phyloP scores from a whole-genome alignment of 768 basidiomycete species.

The Hortiboletus campestris region DNA sequence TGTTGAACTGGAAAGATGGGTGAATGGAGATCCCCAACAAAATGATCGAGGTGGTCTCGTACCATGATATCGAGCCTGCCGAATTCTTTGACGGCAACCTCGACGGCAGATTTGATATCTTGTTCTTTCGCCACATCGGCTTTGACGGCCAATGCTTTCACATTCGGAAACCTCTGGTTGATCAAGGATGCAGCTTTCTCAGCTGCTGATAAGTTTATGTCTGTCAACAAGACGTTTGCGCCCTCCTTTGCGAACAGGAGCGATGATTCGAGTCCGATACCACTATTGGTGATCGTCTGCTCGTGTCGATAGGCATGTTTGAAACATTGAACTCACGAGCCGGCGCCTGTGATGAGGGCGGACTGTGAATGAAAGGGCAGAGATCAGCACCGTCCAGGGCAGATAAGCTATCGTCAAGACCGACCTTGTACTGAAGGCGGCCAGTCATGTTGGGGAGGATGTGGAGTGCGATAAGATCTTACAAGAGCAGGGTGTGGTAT shows the following conservation, averaged over 20 bases:
- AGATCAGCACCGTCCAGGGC: conserved; percentile 12
- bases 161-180: conserved; percentile 61
- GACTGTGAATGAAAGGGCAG: conserved; percentile 39
- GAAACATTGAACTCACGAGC: conserved; percentile 57
- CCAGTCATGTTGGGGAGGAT: conserved; percentile 48
- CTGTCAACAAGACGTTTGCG: conserved; percentile 84
- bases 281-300: conserved; percentile 47
- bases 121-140: conserved; percentile 89
- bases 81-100: conserved; percentile 75
- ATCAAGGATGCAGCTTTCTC: conserved; percentile 67
- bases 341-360: conserved; percentile 85
- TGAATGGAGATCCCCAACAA: not conserved
- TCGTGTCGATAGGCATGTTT: not conserved
- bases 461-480: not conserved
- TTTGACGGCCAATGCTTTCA: conserved; percentile 65
- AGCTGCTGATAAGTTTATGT: conserved; percentile 78
- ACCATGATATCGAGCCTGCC: conserved; percentile 97
- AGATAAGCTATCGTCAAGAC: conserved; percentile 1
- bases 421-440: conserved; percentile 66
- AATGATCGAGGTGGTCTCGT: conserved; percentile 18
- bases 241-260: conserved; percentile 94
- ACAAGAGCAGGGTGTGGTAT: not conserved
- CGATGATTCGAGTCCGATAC: conserved; percentile 95
- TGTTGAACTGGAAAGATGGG: conserved; percentile 71
- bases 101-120: conserved; percentile 81